Base-by-base conservation (phyloP, 2,329 filamentous ascomycete genomes). In the Botrytis elliptica region DNA sequence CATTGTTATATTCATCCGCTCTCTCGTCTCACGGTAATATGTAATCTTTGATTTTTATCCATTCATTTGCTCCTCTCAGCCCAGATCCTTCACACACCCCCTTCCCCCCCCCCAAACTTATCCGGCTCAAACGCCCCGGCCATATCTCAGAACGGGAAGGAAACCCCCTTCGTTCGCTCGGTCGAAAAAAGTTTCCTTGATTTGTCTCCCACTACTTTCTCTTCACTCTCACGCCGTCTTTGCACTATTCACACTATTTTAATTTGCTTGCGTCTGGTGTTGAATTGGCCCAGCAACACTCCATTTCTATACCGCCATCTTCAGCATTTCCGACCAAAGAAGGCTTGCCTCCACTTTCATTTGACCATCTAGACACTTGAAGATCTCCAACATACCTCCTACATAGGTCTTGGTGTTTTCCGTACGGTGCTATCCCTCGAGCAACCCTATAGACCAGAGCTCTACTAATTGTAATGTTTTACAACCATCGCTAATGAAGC, bases 161-260 rank as follows among this genome's bases (percentile, higher is more conserved):
- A 68, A 68, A 29, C 52, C 36, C 65, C 65, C 65, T 68, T 68
- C 65, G 65, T 40, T 55, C 46, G 65, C 33, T 67, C 65, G 64
- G 64, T 67, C 29, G n/a, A 33, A 55, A 68, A 55, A n/a, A 14
- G 8, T 55, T 68, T 68, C 65, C 46, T 68, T 68, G 65, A 55
- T 68, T 66, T 55, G 22, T 29, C 29, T 68, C n/a, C 36, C 36
- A 42, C 46, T n/a, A 55, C 46, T 55, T 55, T 14, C 49, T 68
- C 49, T 68, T 68, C 49, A 33, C 36, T 57, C 52, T 33, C 36
- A 68, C 49, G 49, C 25, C 46, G 65, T 68, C 46, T 55, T 42
- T n/a, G 33, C 9, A 68, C 36, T 68, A 55, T 40, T 33, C 36
- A 42, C 36, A 68, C 36, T 57, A 33, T 57, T 25, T 42, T 68